phyloP scores from a whole-genome alignment of 2,329 filamentous ascomycete species.

The Cercospora sesami region DNA sequence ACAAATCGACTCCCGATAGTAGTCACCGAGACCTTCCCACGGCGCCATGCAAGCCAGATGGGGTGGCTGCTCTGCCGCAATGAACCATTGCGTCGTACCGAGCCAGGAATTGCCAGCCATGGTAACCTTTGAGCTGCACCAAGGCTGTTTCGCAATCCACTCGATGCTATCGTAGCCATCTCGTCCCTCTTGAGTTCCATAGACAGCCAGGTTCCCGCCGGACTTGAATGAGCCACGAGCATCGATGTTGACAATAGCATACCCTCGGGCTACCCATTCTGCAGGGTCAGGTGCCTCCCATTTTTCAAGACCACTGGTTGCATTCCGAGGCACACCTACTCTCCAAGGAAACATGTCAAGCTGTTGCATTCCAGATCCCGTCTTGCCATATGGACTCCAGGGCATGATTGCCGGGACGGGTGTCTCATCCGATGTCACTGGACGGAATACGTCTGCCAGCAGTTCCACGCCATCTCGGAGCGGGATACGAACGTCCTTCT shows the following conservation, averaged over 20 bases:
- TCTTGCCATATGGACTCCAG: slow-evolving; percentile 11
- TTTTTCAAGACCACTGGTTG: neutral
- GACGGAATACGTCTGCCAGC: too few species aligned
- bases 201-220: slow-evolving; percentile 37
- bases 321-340: neutral
- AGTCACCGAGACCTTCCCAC: slow-evolving; percentile 48
- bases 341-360: neutral
- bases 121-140: slow-evolving; percentile 47
- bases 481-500: too few species aligned
- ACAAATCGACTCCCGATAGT: slow-evolving; percentile 39
- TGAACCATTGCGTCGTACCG: slow-evolving; percentile 42
- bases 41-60: slow-evolving; percentile 46
- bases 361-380: neutral
- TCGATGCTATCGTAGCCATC: slow-evolving; percentile 7
- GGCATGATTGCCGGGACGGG: neutral
- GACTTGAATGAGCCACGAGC: slow-evolving; percentile 36
- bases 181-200: neutral
- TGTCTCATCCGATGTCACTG: too few species aligned
- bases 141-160: slow-evolving; percentile 31
- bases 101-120: slow-evolving; percentile 48
- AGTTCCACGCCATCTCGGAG: too few species aligned
- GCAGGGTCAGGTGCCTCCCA: slow-evolving; percentile 42
- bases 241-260: slow-evolving; percentile 39
- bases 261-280: slow-evolving; percentile 36
- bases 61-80: slow-evolving; percentile 45